Conservation (phyloP, 257 asterid genomes). For the Solanum tarapatanum region DNA sequence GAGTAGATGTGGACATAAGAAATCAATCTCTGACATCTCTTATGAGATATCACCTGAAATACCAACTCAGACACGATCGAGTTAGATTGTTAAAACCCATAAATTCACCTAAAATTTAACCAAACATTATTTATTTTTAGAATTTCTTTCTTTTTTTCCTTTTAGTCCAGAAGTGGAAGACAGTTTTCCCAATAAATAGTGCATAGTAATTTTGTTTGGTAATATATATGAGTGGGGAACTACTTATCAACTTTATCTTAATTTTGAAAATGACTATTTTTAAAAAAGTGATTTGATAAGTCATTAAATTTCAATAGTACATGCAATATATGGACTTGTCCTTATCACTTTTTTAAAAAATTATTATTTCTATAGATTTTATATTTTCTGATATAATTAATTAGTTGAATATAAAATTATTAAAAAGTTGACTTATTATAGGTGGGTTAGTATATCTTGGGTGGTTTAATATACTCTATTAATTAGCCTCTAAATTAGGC, state of each 20-base stretch:
- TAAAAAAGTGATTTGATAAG: not conserved
- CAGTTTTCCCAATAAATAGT: not conserved
- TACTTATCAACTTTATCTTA: not conserved
- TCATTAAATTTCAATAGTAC: not conserved
- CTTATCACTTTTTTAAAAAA: not conserved
- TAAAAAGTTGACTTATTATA: not conserved
- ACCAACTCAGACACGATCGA: not conserved
- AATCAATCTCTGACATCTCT: not conserved
- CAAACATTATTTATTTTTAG: not conserved
- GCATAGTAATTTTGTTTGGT: not conserved
- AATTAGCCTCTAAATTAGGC: not conserved
- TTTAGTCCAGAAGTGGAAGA: not conserved
- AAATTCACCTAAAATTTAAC: not conserved
- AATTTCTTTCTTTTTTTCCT: not conserved
- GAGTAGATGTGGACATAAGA: accelerated
- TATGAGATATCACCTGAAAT: not conserved
- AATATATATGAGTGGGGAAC: not conserved
- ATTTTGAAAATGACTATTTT: not conserved
- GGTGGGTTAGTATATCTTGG: not conserved
- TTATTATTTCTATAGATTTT: not conserved
- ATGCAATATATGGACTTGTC: not conserved
- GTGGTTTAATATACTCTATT: not conserved
- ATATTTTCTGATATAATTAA: not conserved
- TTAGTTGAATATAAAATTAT: not conserved
- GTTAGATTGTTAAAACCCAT: not conserved